Evolutionary conservation across 2,329 filamentous ascomycete species (phyloP).

Genomic region (Periconia macrospinosa): DNA sequence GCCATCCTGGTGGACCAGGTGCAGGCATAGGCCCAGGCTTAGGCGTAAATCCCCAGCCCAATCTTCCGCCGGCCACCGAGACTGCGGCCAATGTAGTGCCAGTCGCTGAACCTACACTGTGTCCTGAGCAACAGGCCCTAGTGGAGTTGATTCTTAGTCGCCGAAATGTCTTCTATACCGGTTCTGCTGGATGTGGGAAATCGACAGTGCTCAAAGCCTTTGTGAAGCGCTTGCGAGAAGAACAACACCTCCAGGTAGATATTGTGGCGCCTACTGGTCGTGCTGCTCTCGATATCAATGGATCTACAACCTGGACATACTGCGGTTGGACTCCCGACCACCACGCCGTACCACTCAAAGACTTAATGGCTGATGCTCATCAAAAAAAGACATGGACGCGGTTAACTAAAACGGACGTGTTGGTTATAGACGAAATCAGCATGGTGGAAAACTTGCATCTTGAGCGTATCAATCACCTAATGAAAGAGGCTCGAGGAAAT

Average conservation of each 20-base stretch:
- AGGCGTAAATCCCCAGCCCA: too few relatives aligned
- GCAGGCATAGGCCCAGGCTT: too few relatives aligned
- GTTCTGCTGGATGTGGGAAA: slow-evolving; percentile 64
- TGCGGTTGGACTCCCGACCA: slow-evolving; percentile 58
- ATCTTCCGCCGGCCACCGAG: not conserved
- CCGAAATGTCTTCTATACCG: slow-evolving; percentile 65
- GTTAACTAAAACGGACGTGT: slow-evolving; percentile 52
- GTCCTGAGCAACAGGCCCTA: slow-evolving; percentile 52
- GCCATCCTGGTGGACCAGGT: too few relatives aligned
- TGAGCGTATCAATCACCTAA: slow-evolving; percentile 52
- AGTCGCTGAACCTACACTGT: slow-evolving; percentile 35
- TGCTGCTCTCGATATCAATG: slow-evolving; percentile 60
- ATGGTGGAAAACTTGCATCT: slow-evolving; percentile 64
- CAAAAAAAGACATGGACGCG: slow-evolving; percentile 41
- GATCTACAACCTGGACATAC: slow-evolving; percentile 59
- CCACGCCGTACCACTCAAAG: slow-evolving; percentile 46
- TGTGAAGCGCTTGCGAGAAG: slow-evolving; percentile 42
- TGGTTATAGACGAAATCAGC: slow-evolving; percentile 68
- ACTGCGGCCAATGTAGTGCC: slow-evolving; percentile 12
- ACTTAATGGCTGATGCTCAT: slow-evolving; percentile 36
- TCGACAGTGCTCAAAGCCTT: slow-evolving; percentile 58
- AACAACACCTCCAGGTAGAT: slow-evolving; percentile 48
- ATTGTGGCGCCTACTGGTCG: slow-evolving; percentile 64
- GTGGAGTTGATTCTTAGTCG: slow-evolving; percentile 56
- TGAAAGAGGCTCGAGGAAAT: slow-evolving; percentile 43